Evolutionary conservation across 495 filamentous ascomycete species (phyloP).

Genomic region (Aspergillus carlsbadensis): DNA sequence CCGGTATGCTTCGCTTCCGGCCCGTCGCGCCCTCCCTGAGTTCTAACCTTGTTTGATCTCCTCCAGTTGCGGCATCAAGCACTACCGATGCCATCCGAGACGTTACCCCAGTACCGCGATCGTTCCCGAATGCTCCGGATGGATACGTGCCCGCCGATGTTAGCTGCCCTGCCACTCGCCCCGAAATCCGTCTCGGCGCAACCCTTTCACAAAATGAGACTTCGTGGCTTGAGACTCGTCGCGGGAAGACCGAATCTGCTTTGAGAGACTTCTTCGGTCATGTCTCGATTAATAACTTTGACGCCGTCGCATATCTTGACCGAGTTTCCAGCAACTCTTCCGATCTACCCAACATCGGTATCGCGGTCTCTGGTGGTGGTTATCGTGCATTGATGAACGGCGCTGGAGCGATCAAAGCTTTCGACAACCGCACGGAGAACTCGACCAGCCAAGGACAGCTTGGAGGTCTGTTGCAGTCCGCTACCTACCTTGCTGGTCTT

Average conservation of each 20-base stretch:
- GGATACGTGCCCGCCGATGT: conserved; percentile 37
- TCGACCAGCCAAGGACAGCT: conserved; percentile 65
- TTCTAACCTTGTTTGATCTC: background rate
- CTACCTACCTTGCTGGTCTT: conserved; percentile 81
- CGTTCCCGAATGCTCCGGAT: conserved; percentile 40
- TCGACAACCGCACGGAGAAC: conserved; percentile 69
- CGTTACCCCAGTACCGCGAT: conserved; percentile 12
- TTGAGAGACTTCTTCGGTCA: conserved; percentile 68
- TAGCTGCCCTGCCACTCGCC: conserved; percentile 39
- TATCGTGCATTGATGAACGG: conserved; percentile 84
- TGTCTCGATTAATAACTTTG: conserved; percentile 69
- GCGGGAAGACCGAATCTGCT: conserved; percentile 57
- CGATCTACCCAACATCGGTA: conserved; percentile 59
- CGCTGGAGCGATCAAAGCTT: conserved; percentile 76
- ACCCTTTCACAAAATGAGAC: conserved; percentile 63
- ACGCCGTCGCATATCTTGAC: conserved; percentile 69
- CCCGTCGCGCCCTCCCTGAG: background rate
- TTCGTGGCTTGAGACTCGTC: conserved; percentile 58
- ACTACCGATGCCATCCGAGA: background rate
- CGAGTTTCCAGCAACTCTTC: conserved; percentile 51
- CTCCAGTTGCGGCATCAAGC: conserved; percentile 1
- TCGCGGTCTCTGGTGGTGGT: conserved; percentile 61
- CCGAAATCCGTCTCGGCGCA: conserved; percentile 50
- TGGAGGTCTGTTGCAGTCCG: conserved; percentile 76
- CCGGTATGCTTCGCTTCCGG: conserved; percentile 20